Conservation (phyloP, 164 flowering plant species). For the Amborella trichopoda region DNA sequence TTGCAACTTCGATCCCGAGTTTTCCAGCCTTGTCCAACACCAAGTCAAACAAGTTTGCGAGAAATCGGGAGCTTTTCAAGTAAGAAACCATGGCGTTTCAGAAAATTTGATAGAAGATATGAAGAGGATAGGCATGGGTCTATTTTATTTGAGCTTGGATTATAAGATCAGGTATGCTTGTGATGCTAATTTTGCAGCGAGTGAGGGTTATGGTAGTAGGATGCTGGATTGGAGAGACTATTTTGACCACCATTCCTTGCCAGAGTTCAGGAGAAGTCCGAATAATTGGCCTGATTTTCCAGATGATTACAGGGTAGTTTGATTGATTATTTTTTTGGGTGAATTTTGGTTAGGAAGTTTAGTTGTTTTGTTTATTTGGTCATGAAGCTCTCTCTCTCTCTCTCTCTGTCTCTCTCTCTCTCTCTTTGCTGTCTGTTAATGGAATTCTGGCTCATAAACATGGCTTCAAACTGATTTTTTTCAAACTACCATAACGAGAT, state of each 20-base stretch:
- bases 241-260: slow-evolving; percentile 86
- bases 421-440: no score
- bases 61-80: slow-evolving; percentile 89
- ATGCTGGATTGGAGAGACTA: slow-evolving; percentile 98
- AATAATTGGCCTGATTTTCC: slow-evolving; percentile 57
- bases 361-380: no score
- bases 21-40: slow-evolving; percentile 9
- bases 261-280: slow-evolving; percentile 58
- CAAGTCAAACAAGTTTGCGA: slow-evolving; percentile 35
- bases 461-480: no score
- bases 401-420: no score
- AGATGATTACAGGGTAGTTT: slow-evolving; percentile 53
- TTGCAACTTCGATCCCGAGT: slow-evolving; percentile 13
- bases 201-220: slow-evolving; percentile 79
- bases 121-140: slow-evolving; percentile 29
- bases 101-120: slow-evolving; percentile 24
- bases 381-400: no score
- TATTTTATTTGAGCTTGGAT: slow-evolving; percentile 33
- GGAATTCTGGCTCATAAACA: no score
- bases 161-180: slow-evolving; percentile 52
- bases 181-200: slow-evolving; percentile 43
- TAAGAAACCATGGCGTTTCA: slow-evolving; percentile 59
- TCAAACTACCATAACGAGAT: no score
- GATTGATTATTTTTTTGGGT: no score
- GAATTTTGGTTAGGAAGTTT: no score